Evolutionary conservation across 139 green algal species (phyloP), one percentile per base, ranked within the genome.

Genomic region (Chlamydomonas sphaeroides): DNA sequence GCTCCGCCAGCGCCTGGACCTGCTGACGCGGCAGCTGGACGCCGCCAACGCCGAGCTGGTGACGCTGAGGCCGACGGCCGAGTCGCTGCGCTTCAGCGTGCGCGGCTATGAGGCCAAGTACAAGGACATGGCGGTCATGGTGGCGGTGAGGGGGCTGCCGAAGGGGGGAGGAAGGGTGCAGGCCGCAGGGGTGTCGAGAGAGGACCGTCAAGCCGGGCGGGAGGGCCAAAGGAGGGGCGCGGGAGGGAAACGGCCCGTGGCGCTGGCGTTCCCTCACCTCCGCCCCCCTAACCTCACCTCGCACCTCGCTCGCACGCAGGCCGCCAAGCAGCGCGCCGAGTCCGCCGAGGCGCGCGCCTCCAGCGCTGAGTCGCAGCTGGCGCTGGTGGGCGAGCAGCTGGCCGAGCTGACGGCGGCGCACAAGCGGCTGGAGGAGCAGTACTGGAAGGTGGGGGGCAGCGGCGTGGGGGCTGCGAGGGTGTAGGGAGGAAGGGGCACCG

Each of bases 381-480:
- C 33, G 25, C 26, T 25, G 42, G 36, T 73, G 26, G 35, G 57
- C 28, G 7, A 56, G 79, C 67, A 85, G 79, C 68, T 67, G 32
- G 17, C 33, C 39, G 68, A 67, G 42, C 17, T 42, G n/a, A 38
- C 53, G 41, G 41, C 35, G 26, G 42, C 57, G 26, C 80, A 79
- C 53, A 42, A 63, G 33, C 68, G 75, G 51, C 62, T 87, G 76
- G 75, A 89, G 77, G 68, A 65, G 36, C 76, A 86, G 38, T 85
- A 89, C 62, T 87, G 86, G 86, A 62, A 73, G 76, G 76, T 83
- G 45, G 1, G 76, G n/a, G n/a, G n/a, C n/a, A n/a, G n/a, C n/a
- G n/a, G n/a, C n/a, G n/a, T n/a, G n/a, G n/a, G n/a, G n/a, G n/a
- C n/a, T n/a, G n/a, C n/a, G n/a, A n/a, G n/a, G n/a, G n/a, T n/a